Evolutionary conservation across 2,329 filamentous ascomycete genomes (phyloP), one percentile per base, ranked within the genome.

Genomic region (Aureobasidium zeae): DNA sequence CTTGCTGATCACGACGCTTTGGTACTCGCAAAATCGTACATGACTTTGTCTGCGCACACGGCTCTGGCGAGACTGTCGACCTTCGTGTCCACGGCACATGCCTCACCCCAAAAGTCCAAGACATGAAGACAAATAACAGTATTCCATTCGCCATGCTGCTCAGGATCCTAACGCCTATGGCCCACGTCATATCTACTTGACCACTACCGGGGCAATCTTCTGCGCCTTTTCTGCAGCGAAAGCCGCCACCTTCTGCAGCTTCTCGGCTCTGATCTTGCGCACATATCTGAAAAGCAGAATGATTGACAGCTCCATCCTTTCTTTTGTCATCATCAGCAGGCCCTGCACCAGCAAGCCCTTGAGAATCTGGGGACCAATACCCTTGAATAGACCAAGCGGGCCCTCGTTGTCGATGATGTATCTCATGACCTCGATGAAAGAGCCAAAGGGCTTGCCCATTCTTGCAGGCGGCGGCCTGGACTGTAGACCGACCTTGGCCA

Each of bases 301-400:
- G 60, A 95, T 96, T 32, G 87, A 62, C 12, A 96, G 68, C 63
- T 96, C 91, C 64, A 96, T 85, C 53, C 87, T 77, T 67, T 98
- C 91, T 68, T 98, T 98, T 35, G 87, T 91, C 87, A 95, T 98
- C 91, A 98, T 98, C 28, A 98, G 71, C 45, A 98, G 78, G 37
- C 91, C 91, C 60, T 98, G 91, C 2, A 98, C 91, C 36, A 98
- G 62, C 41, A 98, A 67, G 1, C 91, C 91, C 66, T 98, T 98
- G 47, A 87, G 64, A 39, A 98, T 83, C 63, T 98, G 91, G 3
- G 91, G 91, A 0, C 79, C 87, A 53, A 98, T 94, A 30, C 91
- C 91, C 69, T 98, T 98, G 72, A 96, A 98, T 1, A 98, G 72
- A n/a, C 83, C 83, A 10, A 81, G 56, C 1, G 76, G 61, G 3